phyloP scores from a whole-genome alignment of 1,284 basidiomycete genomes.

The Naganishia sp. region DNA sequence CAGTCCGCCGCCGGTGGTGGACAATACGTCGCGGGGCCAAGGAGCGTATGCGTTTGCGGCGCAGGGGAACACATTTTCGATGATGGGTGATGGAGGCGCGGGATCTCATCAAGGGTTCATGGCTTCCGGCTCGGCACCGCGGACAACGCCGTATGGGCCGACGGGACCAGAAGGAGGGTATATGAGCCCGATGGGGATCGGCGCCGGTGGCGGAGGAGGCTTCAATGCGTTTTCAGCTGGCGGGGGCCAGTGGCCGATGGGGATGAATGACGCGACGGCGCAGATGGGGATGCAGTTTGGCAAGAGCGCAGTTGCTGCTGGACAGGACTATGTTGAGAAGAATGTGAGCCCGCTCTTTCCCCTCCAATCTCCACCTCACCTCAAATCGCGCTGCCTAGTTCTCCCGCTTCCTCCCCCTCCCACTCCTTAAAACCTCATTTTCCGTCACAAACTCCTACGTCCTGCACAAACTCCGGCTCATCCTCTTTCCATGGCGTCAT shows the following conservation, averaged over 20 bases:
- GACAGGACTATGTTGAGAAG: constrained; percentile 86
- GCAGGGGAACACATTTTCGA: constrained; percentile 26
- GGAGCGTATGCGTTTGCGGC: constrained; percentile 24
- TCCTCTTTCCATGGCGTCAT: constrained; percentile 97
- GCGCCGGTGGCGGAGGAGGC: constrained; percentile 10
- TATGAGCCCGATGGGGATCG: constrained; percentile 57
- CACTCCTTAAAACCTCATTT: constrained; percentile 87
- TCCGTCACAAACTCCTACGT: constrained; percentile 98
- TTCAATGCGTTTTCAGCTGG: constrained; percentile 35
- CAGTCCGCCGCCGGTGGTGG: constrained; percentile 47
- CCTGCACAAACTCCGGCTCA: constrained; percentile 79
- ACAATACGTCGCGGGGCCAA: constrained; percentile 40
- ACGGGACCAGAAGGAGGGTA: background rate
- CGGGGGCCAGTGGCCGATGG: constrained; percentile 55
- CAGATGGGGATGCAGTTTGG: constrained; percentile 97
- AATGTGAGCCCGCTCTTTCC: constrained; percentile 12
- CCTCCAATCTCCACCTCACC: background rate
- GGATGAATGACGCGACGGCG: constrained; percentile 81
- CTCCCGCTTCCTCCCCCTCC: constrained; percentile 69
- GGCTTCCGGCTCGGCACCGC: background rate
- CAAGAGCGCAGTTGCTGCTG: constrained; percentile 84
- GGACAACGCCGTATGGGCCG: constrained; percentile 11
- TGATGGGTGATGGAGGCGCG: constrained; percentile 7
- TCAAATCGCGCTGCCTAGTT: constrained; percentile 59
- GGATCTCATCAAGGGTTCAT: background rate